Conservation (phyloP, 2,329 filamentous ascomycete species). For the Aspergillus aculeatinus region DNA sequence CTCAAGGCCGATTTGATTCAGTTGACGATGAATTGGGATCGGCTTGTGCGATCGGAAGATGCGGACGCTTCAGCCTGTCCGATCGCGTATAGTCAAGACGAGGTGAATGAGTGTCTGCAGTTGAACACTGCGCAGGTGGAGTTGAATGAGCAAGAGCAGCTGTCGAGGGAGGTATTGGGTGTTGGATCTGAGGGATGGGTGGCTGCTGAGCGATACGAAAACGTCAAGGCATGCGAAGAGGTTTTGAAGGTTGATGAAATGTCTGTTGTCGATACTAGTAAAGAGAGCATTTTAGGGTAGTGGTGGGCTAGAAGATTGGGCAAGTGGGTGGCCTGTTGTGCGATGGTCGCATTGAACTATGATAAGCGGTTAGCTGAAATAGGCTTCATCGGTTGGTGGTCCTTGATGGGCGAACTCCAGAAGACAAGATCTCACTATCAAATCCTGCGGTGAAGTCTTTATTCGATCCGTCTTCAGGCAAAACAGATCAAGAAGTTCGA, state of each 20-base stretch:
- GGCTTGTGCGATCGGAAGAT: neutral
- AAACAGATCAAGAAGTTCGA: too few species aligned
- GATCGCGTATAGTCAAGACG: neutral
- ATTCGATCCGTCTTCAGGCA: too few species aligned
- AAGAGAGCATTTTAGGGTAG: neutral
- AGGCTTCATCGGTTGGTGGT: too few species aligned
- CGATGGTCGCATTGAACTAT: too few species aligned
- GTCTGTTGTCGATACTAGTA: neutral
- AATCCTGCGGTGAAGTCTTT: too few species aligned
- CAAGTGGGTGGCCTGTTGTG: too few species aligned
- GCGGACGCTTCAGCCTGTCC: neutral
- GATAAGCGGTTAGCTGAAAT: too few species aligned
- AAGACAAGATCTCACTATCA: too few species aligned
- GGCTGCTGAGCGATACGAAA: neutral
- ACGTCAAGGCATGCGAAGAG: neutral
- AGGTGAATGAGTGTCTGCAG: neutral
- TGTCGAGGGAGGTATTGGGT: neutral
- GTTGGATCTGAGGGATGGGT: neutral
- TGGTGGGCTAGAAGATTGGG: too few species aligned
- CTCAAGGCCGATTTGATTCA: constrained; percentile 27
- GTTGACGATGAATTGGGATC: constrained; percentile 16
- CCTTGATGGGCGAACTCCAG: too few species aligned
- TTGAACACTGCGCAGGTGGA: neutral
- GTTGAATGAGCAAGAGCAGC: neutral
- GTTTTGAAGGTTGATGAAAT: neutral